Evolutionary conservation across 192 early-diverging fungal genomes (phyloP).

Genomic region (Podila clonocystis): DNA sequence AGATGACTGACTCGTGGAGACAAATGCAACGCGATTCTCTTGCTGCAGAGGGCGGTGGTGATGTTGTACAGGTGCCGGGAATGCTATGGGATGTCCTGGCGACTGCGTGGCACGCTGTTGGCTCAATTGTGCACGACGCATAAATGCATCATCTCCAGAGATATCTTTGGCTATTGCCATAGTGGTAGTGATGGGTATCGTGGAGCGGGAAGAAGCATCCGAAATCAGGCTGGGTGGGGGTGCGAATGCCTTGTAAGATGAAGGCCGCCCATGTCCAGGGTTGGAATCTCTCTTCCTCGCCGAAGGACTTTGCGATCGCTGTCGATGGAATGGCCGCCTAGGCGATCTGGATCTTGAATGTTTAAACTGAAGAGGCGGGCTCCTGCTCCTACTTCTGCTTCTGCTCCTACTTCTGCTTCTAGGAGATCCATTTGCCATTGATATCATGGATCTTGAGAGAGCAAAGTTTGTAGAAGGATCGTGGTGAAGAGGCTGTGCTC

Average conservation of each 20-base stretch:
- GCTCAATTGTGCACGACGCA: conserved; percentile 63
- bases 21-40: conserved; percentile 9
- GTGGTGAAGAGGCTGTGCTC: too few relatives aligned
- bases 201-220: background rate
- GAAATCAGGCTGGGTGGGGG: conserved; percentile 36
- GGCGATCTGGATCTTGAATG: conserved; percentile 18
- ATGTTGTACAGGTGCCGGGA: background rate
- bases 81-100: background rate
- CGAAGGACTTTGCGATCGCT: conserved; percentile 9
- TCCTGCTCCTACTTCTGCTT: background rate
- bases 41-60: background rate
- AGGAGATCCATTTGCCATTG: background rate
- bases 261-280: conserved; percentile 1
- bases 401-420: conserved; percentile 4
- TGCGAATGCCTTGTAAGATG: conserved; percentile 32
- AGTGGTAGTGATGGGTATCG: conserved; percentile 5
- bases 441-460: too few relatives aligned
- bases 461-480: too few relatives aligned
- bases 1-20: background rate
- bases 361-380: background rate
- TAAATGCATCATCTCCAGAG: conserved; percentile 77
- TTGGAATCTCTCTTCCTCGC: conserved; percentile 7
- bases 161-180: conserved; percentile 54
- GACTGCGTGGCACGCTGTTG: conserved; percentile 17
- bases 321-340: background rate